These are phyloP conservation scores for Discostella pseudostelligera DNA, from an alignment of 108 stramenopile species.

Conservation along the genomic window DNA sequence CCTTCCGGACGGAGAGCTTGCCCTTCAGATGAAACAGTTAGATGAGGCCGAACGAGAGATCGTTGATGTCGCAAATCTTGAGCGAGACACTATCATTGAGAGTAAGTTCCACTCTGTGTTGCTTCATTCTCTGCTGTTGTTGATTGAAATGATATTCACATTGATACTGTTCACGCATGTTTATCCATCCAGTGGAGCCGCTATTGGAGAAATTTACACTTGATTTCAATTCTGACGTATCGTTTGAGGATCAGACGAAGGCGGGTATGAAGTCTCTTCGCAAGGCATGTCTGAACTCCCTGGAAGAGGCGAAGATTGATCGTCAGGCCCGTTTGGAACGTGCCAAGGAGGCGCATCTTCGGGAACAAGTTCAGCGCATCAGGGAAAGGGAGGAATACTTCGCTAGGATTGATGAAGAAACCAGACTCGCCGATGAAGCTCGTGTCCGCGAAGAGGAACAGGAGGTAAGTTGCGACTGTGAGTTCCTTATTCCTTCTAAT, in stretches of 20 bases:
- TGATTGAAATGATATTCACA: not conserved
- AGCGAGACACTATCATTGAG: conserved; percentile 24
- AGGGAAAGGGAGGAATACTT: conserved; percentile 9
- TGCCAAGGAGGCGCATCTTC: conserved; percentile 13
- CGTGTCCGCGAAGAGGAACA: conserved; percentile 16
- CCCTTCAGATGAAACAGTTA: conserved; percentile 37
- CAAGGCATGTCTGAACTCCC: conserved; percentile 27
- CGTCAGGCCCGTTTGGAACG: conserved; percentile 29
- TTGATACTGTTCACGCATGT: not conserved
- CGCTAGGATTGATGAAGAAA: conserved; percentile 4
- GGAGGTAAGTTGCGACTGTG: conserved; percentile 14
- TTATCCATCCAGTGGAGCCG: conserved; percentile 22
- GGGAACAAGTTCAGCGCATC: conserved; percentile 1
- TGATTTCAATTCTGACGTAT: conserved; percentile 20
- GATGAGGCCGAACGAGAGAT: conserved; percentile 37
- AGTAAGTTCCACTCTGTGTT: conserved; percentile 12
- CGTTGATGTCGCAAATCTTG: conserved; percentile 27
- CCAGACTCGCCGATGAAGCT: not conserved
- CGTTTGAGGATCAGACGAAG: conserved; percentile 30
- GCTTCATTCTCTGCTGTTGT: not conserved
- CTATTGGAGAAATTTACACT: conserved; percentile 34
- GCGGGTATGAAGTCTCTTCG: conserved; percentile 16
- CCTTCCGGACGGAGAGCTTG: conserved; percentile 39
- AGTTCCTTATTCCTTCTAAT: not conserved
- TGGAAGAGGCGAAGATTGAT: conserved; percentile 25